Percentiles rank a stretch among this genome's conserved stretches.
These are phyloP conservation scores for Pythium sp. DNA, from an alignment of 352 stramenopile genomes.

Conservation along the genomic window DNA sequence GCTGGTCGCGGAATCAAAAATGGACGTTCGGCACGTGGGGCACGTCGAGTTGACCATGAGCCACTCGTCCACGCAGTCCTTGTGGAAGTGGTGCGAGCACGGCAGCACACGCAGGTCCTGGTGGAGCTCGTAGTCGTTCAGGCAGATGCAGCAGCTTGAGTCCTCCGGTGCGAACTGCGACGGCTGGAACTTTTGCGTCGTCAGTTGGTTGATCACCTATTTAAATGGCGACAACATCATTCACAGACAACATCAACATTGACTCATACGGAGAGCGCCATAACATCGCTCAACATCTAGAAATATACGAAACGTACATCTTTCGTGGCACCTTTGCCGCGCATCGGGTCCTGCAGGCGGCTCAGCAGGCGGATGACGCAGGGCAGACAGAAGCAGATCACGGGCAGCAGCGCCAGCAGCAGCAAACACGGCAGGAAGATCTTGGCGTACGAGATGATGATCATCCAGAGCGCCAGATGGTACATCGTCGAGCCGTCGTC, in stretches of 20 bases:
- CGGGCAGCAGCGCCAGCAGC: constrained; percentile 84
- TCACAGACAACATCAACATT: neutral
- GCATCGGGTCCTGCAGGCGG: constrained; percentile 85
- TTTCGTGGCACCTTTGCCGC: constrained; percentile 79
- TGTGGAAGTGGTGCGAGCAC: constrained; percentile 95
- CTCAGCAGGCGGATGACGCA: constrained; percentile 92
- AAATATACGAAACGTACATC: constrained; percentile 37
- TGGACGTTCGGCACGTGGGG: constrained; percentile 84
- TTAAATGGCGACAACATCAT: neutral
- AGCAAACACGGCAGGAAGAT: constrained; percentile 92
- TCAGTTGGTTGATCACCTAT: constrained; percentile 66
- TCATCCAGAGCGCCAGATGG: constrained; percentile 87
- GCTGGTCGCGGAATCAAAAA: constrained; percentile 35
- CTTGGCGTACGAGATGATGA: constrained; percentile 92
- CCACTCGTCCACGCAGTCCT: constrained; percentile 90
- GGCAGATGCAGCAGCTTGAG: constrained; percentile 89
- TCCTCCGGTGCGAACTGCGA: constrained; percentile 79
- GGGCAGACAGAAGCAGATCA: constrained; percentile 93
- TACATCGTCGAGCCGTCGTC: constrained; percentile 79
- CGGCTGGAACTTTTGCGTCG: constrained; percentile 51
- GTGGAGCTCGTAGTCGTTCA: constrained; percentile 84
- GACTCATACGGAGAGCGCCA: neutral
- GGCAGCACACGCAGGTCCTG: constrained; percentile 93
- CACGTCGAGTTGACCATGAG: constrained; percentile 86
- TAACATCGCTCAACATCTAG: neutral